Conservation (phyloP, 1,139 yeast species). For the Magnusiomyces paraingens region DNA sequence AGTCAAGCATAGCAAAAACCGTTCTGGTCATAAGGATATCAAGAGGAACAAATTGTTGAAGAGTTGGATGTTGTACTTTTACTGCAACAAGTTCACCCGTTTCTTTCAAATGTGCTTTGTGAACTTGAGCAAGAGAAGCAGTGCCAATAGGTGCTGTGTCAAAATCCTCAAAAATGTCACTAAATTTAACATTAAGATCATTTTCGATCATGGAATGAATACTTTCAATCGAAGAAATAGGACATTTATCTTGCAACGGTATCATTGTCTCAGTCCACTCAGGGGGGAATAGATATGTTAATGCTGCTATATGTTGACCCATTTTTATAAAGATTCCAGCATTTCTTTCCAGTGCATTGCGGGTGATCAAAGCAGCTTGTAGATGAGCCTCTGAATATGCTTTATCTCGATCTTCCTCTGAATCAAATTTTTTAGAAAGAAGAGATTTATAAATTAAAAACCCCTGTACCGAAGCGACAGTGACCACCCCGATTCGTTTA, state of each 20-base stretch:
- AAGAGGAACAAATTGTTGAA: constrained; percentile 81
- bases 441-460: constrained; percentile 47
- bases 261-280: constrained; percentile 97
- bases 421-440: constrained; percentile 42
- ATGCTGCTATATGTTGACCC: constrained; percentile 90
- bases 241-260: constrained; percentile 89
- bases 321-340: constrained; percentile 92
- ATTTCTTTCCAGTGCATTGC: constrained; percentile 71
- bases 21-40: constrained; percentile 73
- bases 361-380: constrained; percentile 71
- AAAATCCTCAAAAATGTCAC: constrained; percentile 64
- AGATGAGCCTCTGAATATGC: constrained; percentile 62
- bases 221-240: constrained; percentile 66
- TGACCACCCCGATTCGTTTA: constrained; percentile 31
- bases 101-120: constrained; percentile 56
- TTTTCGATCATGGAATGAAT: constrained; percentile 55
- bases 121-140: constrained; percentile 95
- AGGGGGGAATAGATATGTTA: constrained; percentile 80
- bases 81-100: constrained; percentile 80
- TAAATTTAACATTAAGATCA: constrained; percentile 59
- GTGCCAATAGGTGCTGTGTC: constrained; percentile 80
- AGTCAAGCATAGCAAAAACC: constrained; percentile 68
- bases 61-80: constrained; percentile 87
- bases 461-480: constrained; percentile 30
- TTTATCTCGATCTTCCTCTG: constrained; percentile 43